Evolutionary conservation across 1,284 basidiomycete genomes (phyloP).

Genomic region (Kwoniella shivajii): DNA sequence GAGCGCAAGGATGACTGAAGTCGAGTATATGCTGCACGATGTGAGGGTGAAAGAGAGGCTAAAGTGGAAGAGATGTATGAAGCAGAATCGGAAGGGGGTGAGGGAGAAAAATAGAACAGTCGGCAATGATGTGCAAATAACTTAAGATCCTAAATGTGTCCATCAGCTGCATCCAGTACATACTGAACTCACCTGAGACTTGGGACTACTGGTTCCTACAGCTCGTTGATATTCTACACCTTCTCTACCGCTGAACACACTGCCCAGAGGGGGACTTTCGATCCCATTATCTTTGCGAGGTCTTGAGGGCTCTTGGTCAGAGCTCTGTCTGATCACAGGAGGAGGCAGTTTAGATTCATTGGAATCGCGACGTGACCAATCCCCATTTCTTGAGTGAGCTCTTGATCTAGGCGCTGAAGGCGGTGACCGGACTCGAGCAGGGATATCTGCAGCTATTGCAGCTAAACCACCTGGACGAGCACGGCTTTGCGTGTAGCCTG

Average conservation of each 20-base stretch:
- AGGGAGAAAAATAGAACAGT: conserved; percentile 39
- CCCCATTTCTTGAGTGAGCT: conserved; percentile 7
- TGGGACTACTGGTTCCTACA: conserved; percentile 33
- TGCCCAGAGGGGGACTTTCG: conserved; percentile 9
- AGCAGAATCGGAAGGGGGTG: conserved; percentile 34
- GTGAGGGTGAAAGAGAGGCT: conserved; percentile 38
- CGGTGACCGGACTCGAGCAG: conserved; percentile 15
- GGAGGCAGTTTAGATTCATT: conserved; percentile 11
- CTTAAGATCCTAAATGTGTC: conserved; percentile 32
- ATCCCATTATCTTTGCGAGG: conserved; percentile 2
- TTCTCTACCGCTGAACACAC: conserved; percentile 32
- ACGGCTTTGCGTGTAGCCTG: conserved; percentile 7
- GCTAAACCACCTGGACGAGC: conserved; percentile 22
- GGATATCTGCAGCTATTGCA: conserved; percentile 5
- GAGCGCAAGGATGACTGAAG: conserved; percentile 44
- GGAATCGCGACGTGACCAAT: conserved; percentile 12
- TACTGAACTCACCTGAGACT: conserved; percentile 22
- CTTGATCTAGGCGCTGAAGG: conserved; percentile 18
- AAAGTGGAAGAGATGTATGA: conserved; percentile 43
- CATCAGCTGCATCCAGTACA: neutral
- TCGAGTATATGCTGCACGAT: conserved; percentile 46
- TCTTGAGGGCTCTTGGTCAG: conserved; percentile 11
- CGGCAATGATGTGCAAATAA: conserved; percentile 48
- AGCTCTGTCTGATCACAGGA: conserved; percentile 8
- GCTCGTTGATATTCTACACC: conserved; percentile 15